Evolutionary conservation across 164 flowering plant genomes (phyloP).

Genomic region (Malania oleifera): DNA sequence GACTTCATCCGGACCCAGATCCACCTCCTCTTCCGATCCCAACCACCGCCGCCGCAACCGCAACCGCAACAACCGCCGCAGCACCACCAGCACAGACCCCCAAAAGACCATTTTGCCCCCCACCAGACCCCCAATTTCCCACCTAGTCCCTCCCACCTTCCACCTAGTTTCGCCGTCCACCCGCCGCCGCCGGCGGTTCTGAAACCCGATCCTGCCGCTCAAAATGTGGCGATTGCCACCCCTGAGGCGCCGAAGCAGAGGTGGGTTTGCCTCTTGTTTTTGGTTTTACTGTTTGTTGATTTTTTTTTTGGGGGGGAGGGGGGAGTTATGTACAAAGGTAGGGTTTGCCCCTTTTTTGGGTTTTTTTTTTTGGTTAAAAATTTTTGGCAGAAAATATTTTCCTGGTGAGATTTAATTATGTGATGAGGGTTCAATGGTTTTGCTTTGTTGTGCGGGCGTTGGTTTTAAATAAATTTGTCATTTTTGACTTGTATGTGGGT

Average conservation of each 20-base stretch:
- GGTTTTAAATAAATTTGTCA: too few relatives aligned
- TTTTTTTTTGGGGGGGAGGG: too few relatives aligned
- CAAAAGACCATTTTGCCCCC: conserved; percentile 28
- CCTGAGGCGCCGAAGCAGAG: neutral
- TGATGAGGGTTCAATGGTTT: too few relatives aligned
- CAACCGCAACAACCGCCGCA: conserved; percentile 9
- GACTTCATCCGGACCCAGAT: conserved; percentile 63
- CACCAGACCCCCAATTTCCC: conserved; percentile 19
- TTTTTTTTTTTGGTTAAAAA: too few relatives aligned
- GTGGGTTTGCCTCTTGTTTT: neutral
- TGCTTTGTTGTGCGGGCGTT: too few relatives aligned
- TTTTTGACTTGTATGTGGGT: too few relatives aligned
- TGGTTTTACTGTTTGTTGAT: too few relatives aligned
- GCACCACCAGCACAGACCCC: conserved; percentile 10
- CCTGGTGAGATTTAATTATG: too few relatives aligned
- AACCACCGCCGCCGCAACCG: conserved; percentile 8
- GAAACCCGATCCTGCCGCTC: neutral
- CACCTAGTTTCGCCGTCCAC: conserved; percentile 12
- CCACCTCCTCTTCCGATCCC: conserved; percentile 36
- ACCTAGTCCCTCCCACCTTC: conserved; percentile 9
- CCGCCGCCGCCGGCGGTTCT: conserved; percentile 1
- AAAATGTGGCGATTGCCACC: neutral
- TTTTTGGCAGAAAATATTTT: too few relatives aligned
- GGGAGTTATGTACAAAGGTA: too few relatives aligned
- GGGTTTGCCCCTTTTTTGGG: neutral